Evolutionary conservation across 1,139 yeast genomes (phyloP).

Genomic region (Suhomyces chickasaworum): DNA sequence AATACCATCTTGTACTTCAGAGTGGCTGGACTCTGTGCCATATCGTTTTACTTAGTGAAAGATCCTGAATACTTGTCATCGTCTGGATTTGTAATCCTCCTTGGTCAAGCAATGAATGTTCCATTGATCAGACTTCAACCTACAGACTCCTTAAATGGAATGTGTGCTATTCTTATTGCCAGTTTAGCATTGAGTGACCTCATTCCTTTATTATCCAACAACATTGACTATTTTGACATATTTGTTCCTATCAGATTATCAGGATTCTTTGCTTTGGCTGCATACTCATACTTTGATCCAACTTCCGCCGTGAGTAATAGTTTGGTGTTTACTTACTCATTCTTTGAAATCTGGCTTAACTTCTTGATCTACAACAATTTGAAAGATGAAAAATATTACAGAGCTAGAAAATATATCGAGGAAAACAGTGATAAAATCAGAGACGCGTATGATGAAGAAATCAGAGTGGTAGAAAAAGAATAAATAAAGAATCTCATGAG

Average conservation of each 20-base stretch:
- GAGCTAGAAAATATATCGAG: conserved; percentile 41
- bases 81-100: conserved; percentile 53
- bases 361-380: conserved; percentile 63
- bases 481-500: neutral
- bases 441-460: conserved; percentile 31
- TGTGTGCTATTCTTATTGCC: conserved; percentile 48
- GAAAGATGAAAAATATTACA: conserved; percentile 59
- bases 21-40: conserved; percentile 44
- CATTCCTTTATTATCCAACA: conserved; percentile 59
- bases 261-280: conserved; percentile 54
- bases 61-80: conserved; percentile 44
- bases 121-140: conserved; percentile 47
- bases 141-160: conserved; percentile 54
- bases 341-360: conserved; percentile 72
- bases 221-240: conserved; percentile 60
- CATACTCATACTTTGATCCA: conserved; percentile 44
- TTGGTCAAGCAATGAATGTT: conserved; percentile 54
- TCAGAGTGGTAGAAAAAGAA: conserved; percentile 27
- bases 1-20: conserved; percentile 51
- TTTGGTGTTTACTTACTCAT: conserved; percentile 61
- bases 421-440: conserved; percentile 37
- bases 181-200: conserved; percentile 54
- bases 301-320: conserved; percentile 57
- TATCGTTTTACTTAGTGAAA: conserved; percentile 46
- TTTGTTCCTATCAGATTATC: conserved; percentile 68